A percentile compares a stretch with the other conserved stretches of the same genome.
Evolutionary conservation across 768 basidiomycete species (phyloP).

Genomic region (Psilocybe cubensis): DNA sequence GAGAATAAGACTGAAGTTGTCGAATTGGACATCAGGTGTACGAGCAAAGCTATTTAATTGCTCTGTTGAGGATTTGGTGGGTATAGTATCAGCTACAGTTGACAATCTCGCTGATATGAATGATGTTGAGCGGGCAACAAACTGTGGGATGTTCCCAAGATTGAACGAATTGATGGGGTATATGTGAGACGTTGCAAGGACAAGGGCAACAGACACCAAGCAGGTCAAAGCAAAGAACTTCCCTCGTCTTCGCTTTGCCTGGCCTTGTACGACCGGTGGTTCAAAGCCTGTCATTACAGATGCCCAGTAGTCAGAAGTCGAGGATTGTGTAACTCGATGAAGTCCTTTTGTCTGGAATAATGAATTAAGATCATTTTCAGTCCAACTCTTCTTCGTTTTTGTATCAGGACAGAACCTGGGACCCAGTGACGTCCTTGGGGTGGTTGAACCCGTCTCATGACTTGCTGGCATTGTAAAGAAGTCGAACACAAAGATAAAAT

Average conservation of each 20-base stretch:
- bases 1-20: conserved; percentile 73
- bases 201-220: conserved; percentile 26
- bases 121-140: conserved; percentile 13
- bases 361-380: neutral
- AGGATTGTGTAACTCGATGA: neutral
- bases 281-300: conserved; percentile 25
- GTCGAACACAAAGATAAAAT: conserved; percentile 11
- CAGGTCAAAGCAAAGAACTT: conserved; percentile 32
- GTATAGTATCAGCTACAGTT: neutral
- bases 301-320: conserved; percentile 14
- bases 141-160: conserved; percentile 13
- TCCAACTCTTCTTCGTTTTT: conserved; percentile 6
- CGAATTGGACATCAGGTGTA: conserved; percentile 50
- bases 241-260: conserved; percentile 22
- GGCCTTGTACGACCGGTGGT: conserved; percentile 8
- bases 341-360: conserved; percentile 3
- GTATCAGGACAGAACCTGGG: conserved; percentile 9
- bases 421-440: conserved; percentile 11
- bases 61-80: conserved; percentile 1
- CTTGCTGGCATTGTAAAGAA: conserved; percentile 21
- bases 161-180: conserved; percentile 8
- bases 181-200: conserved; percentile 24
- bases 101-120: neutral
- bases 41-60: conserved; percentile 17
- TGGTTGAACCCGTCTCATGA: conserved; percentile 24